Base-by-base conservation (phyloP, 2,329 filamentous ascomycete genomes). In the Davidsoniella virescens region DNA sequence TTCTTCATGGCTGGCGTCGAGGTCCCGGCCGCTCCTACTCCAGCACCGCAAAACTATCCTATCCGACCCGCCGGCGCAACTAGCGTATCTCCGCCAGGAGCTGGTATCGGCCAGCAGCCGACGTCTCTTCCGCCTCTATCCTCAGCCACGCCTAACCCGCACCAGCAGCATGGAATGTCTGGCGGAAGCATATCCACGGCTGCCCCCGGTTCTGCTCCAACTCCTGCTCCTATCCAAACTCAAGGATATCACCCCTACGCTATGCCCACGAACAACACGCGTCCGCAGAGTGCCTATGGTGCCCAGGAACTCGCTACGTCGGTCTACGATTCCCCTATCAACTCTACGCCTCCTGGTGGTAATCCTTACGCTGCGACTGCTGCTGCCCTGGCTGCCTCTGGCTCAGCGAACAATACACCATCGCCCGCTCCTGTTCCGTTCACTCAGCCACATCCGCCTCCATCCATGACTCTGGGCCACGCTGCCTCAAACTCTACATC, bases 271-370 rank as follows among this genome's bases (percentile, higher is more conserved):
- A 71, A 46, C 53, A 65, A 61, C 51, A 76, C 75, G 51, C 76
- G 74, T 14, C 80, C 78, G 3, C 75, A 80, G 59, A 82, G 78
- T 62, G 82, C 76, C 9, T 83, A 82, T 57, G 78, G 80, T 25
- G 76, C 84, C 0, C 84, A 88, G 64, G 84, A 90, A 65, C 69
- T 90, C 44, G 81, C 83, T 23, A 87, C 84, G 0, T 84, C 82
- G 1, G 77, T 76, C 8, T 88, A 87, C 59, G 82, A 87, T 62
- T 84, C 82, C 3, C 84, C 83, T 40, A 72, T 84, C 38, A 75
- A 70, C 10, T 63, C 70, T 57, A 69, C 70, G 4, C 64, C 68
- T 4, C 64, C 68, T 5, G 71, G 76, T 8, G 70, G 75, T 49
- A 56, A 62, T 51, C 47, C 60, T 53, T 29, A 63, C 54, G 56